Evolutionary conservation across 2,329 filamentous ascomycete genomes (phyloP).

Genomic region (Pseudohalonectria lignicola): DNA sequence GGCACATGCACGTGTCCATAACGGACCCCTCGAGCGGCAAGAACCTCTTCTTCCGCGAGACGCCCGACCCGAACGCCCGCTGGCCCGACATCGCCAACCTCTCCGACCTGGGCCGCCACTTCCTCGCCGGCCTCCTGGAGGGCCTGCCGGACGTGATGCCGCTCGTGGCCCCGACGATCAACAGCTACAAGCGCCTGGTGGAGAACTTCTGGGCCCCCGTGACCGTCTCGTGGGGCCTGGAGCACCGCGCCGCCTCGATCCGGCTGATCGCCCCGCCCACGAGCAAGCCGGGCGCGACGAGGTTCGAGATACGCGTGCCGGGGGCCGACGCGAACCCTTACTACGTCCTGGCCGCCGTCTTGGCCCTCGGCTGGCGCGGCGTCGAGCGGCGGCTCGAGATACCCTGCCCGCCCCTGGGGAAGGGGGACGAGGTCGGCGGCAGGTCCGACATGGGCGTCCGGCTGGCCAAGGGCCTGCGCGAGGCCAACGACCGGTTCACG

Average conservation of each 20-base stretch:
- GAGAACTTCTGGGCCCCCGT: conserved; percentile 99
- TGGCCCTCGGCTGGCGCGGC: conserved; percentile 82
- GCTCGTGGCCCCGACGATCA: conserved; percentile 83
- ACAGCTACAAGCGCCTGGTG: conserved; percentile 95
- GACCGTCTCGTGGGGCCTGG: conserved; percentile 92
- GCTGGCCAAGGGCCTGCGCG: conserved; percentile 73
- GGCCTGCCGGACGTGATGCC: conserved; percentile 95
- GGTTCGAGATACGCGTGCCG: conserved; percentile 85
- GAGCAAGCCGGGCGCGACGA: conserved; percentile 70
- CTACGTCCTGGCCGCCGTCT: conserved; percentile 74
- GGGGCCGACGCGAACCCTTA: conserved; percentile 92
- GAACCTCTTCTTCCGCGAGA: conserved; percentile 72
- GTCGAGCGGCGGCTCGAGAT: conserved; percentile 88
- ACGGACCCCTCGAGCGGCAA: conserved; percentile 68
- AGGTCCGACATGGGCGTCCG: conserved; percentile 59
- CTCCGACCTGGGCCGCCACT: conserved; percentile 83
- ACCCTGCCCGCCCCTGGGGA: conserved; percentile 68
- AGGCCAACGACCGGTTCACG: conserved; percentile 73
- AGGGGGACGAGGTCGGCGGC: conserved; percentile 72
- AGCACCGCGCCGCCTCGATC: conserved; percentile 87
- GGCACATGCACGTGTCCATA: conserved; percentile 90
- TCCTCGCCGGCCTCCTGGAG: conserved; percentile 80
- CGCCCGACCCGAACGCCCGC: conserved; percentile 57
- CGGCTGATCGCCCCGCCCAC: conserved; percentile 84
- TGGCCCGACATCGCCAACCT: conserved; percentile 70